These are phyloP conservation scores for Sporisorium iseilematis-ciliati DNA, from an alignment of 1,284 basidiomycete genomes.

Conservation along the genomic window DNA sequence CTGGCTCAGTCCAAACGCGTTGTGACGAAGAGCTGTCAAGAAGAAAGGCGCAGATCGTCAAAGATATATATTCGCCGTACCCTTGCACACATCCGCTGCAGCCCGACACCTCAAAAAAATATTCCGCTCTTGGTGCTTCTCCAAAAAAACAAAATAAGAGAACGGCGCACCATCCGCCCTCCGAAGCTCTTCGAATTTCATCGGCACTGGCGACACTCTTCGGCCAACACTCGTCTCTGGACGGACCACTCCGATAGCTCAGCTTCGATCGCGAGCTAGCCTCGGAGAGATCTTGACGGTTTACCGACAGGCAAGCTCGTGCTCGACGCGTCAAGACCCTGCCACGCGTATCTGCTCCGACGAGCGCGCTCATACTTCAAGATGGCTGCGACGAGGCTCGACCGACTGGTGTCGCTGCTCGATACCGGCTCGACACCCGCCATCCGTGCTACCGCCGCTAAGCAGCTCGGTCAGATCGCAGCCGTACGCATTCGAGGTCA, in stretches of 20 bases:
- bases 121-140: conserved; percentile 3
- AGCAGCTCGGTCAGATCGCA: conserved; percentile 90
- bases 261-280: no score
- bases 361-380: conserved; percentile 7
- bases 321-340: not conserved
- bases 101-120: conserved; percentile 15
- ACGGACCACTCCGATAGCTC: no score
- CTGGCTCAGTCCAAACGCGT: conserved; percentile 14
- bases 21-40: conserved; percentile 22
- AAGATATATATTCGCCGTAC: conserved; percentile 39
- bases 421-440: conserved; percentile 89
- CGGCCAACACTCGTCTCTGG: not conserved
- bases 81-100: conserved; percentile 4
- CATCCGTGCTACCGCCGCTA: conserved; percentile 88
- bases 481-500: conserved; percentile 72
- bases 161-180: not conserved
- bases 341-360: not conserved
- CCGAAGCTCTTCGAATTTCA: not conserved
- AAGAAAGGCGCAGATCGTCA: conserved; percentile 26
- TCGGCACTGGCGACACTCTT: no score
- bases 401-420: conserved; percentile 88
- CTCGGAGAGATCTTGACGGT: no score
- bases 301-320: no score
- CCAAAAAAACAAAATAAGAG: not conserved
- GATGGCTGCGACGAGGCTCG: conserved; percentile 73